phyloP scores from a whole-genome alignment of 306 rosid genomes.

The Begonia loranthoides region DNA sequence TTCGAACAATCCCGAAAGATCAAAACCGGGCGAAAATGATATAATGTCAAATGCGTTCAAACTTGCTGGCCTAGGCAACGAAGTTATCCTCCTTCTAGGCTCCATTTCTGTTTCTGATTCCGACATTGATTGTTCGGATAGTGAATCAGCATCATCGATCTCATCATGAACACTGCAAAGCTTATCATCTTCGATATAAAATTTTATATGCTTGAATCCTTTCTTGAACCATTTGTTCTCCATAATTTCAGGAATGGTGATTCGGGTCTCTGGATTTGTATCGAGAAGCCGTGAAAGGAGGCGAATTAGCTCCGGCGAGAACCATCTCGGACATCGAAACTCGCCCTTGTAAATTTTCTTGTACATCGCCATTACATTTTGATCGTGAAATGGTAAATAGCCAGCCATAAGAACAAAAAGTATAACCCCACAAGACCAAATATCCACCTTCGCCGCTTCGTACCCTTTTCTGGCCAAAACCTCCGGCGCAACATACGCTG shows the following conservation, averaged over 20 bases:
- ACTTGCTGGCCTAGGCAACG: slow-evolving; percentile 42
- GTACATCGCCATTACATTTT: slow-evolving; percentile 72
- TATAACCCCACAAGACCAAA: slow-evolving; percentile 78
- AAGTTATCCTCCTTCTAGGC: slow-evolving; percentile 9
- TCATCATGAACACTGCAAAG: too few relatives aligned
- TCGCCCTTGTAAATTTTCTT: slow-evolving; percentile 73
- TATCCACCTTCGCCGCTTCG: slow-evolving; percentile 65
- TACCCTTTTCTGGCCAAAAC: slow-evolving; percentile 61
- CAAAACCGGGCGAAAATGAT: slow-evolving; percentile 55
- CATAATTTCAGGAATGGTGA: slow-evolving; percentile 64
- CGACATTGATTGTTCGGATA: slow-evolving; percentile 26
- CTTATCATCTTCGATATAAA: too few relatives aligned
- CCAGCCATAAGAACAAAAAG: slow-evolving; percentile 81
- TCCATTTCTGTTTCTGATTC: slow-evolving; percentile 21
- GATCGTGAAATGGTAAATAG: slow-evolving; percentile 68
- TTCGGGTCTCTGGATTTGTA: slow-evolving; percentile 47
- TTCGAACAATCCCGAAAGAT: slow-evolving; percentile 76
- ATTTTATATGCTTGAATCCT: slow-evolving; percentile 68
- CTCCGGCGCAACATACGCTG: too few relatives aligned
- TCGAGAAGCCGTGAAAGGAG: slow-evolving; percentile 37
- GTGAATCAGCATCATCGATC: slow-evolving; percentile 15
- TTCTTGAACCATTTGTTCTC: slow-evolving; percentile 74
- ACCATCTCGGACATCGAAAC: slow-evolving; percentile 74
- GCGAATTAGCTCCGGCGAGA: slow-evolving; percentile 37
- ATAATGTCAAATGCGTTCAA: slow-evolving; percentile 75